Evolutionary conservation across 1,284 basidiomycete genomes (phyloP), one percentile per base, ranked within the genome.

Genomic region (Takashimella koratensis): DNA sequence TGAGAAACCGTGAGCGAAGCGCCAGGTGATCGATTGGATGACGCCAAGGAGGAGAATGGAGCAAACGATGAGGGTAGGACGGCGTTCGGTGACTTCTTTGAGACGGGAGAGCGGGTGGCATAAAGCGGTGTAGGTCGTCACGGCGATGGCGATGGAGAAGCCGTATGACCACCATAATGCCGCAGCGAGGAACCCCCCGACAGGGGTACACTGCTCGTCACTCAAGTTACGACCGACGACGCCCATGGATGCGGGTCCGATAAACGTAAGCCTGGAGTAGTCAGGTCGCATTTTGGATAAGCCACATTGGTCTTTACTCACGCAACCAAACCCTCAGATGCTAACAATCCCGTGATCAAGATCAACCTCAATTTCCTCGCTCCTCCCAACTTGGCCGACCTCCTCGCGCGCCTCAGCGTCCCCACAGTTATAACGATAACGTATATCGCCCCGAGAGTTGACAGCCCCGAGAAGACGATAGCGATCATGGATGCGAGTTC

Each of bases 131-230:
- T 59, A 62, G n/a, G 60, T 62, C 19, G 60, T 57, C 16, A 56
- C 24, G 11, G 60, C 58, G 24, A 62, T 53, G 10, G 50, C 58
- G 20, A 57, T 12, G 2, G 60, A 53, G 48, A 62, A 62, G 12
- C 55, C 60, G 42, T 57, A 62, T 47, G 59, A 56, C 59, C 59
- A 61, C 59, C 59, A 61, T 30, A 59, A 39, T 3, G 49, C 51
- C 4, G 52, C 43, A 11, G 59, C 53, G 3, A 61, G 46, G 11
- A 58, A 42, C 22, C 51, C 43, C 21, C 59, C 59, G 5, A 54
- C 47, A 5, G 49, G 45, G 24, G 47, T 43, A 30, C 59, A 60
- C 46, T 53, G 43, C 11, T 36, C 30, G 10, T 49, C 59, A 19
- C 24, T 45, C 16, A 60, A 22, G 12, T 44, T 22, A 22, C 49